These are phyloP conservation scores for Penicillium janthinellum DNA, from an alignment of 2,329 filamentous ascomycete genomes.

Conservation along the genomic window DNA sequence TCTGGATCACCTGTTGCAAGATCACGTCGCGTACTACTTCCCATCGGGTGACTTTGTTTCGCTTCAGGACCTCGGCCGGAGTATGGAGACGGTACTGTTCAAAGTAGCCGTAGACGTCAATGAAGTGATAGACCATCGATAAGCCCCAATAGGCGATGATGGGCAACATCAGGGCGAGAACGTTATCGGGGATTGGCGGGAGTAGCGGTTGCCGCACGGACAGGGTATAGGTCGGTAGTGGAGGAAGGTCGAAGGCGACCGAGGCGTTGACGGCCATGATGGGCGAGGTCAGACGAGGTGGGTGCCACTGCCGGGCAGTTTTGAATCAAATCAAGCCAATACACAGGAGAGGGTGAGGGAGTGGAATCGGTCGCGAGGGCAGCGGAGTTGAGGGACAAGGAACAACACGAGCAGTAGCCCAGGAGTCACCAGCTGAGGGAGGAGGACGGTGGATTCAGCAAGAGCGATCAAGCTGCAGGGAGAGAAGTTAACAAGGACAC, in stretches of 20 bases:
- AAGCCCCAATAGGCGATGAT: slow-evolving; percentile 85
- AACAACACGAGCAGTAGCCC: not conserved
- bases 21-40: slow-evolving; percentile 90
- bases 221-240: slow-evolving; percentile 80
- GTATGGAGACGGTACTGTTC: slow-evolving; percentile 93
- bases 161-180: slow-evolving; percentile 73
- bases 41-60: slow-evolving; percentile 82
- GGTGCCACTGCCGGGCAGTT: not conserved
- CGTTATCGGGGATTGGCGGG: slow-evolving; percentile 77
- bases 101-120: slow-evolving; percentile 84
- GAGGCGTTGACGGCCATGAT: slow-evolving; percentile 42
- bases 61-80: slow-evolving; percentile 82
- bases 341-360: slow-evolving; percentile 1
- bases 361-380: not conserved
- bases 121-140: slow-evolving; percentile 81
- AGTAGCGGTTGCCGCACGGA: slow-evolving; percentile 70
- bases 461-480: not conserved
- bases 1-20: slow-evolving; percentile 88
- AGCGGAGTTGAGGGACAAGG: not conserved
- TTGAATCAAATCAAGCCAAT: not conserved
- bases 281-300: slow-evolving; percentile 8
- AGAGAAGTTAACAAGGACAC: not conserved
- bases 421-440: not conserved
- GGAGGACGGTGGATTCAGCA: not conserved
- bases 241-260: slow-evolving; percentile 65